A percentile compares a stretch with the other conserved stretches of the same genome.
These are phyloP conservation scores for Tuber aestivum DNA, from an alignment of 495 filamentous ascomycete species.

Conservation along the genomic window DNA sequence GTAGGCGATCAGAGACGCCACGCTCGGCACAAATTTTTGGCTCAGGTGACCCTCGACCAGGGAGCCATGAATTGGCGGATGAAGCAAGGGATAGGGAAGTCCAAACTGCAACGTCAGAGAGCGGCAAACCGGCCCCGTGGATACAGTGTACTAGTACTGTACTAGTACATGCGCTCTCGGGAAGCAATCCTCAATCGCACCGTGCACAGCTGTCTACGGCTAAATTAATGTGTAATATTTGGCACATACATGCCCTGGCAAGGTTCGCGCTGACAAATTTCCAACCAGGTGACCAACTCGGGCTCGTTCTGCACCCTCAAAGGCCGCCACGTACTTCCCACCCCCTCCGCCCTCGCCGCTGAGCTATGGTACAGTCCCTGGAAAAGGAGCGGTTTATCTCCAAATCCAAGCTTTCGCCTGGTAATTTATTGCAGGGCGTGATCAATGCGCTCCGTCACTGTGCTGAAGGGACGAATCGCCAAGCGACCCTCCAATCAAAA, in stretches of 20 bases:
- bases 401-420: background rate
- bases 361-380: background rate
- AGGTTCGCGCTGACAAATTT: background rate
- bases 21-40: background rate
- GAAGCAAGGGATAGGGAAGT: background rate
- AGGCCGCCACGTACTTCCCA: background rate
- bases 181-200: background rate
- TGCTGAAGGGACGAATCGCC: background rate
- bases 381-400: background rate
- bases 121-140: background rate
- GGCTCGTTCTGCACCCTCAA: background rate
- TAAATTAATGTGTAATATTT: background rate
- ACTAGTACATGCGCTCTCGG: background rate
- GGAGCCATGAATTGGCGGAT: background rate
- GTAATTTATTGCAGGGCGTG: background rate
- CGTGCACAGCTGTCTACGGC: background rate
- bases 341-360: background rate
- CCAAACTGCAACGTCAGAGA: background rate
- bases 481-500: background rate
- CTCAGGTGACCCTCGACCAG: background rate
- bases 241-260: background rate
- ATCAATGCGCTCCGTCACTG: background rate
- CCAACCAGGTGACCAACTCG: background rate
- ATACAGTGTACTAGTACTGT: background rate
- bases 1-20: background rate